Base-by-base conservation (phyloP, 2,329 filamentous ascomycete species). In the Cordyceps tenuipes region DNA sequence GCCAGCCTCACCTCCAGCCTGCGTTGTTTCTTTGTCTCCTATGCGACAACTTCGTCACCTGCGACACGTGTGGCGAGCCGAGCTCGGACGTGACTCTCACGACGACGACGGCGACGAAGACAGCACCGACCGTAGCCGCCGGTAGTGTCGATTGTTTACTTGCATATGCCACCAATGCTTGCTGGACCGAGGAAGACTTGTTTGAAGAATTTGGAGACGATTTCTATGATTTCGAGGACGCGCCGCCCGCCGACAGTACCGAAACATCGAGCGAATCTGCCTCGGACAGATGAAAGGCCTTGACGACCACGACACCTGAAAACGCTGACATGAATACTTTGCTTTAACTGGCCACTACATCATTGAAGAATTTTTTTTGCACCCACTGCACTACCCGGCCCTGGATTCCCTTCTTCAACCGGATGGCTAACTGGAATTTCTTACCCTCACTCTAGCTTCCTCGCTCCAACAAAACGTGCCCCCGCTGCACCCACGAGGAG, bases 401-500 rank as follows among this genome's bases (percentile, higher is more conserved):
- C 19, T 59, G 3, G 4, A 26, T 48, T 59, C 21, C 29, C 5
- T 34, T 65, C 61, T 66, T 63, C 63, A 66, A 67, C 65, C 64
- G 68, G 70, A 67, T 73, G 70, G 76, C 78, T 80, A 75, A 81
- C 76, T 66, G 65, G 65, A 66, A 72, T 66, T 66, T 69, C 64
- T 68, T 66, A 66, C 64, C 64, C 67, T 62, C 39, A 9, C 19
- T 80, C 71, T 84, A 97, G 92, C 89, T 97, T 73, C 94, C 94
- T 65, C 88, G 92, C 69, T 87, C 91, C 68, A 90, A 91, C 72
- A 91, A 89, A 76, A 82, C 82, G 62, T 99, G 94, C 77, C 91
- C 91, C 57, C 82, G 80, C 67, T 99, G 95, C 80, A 82, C 83
- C 66, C 89, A 94, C 73, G 85, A 86, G 67, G 92, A 97, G 76